phyloP scores from a whole-genome alignment of 1,284 basidiomycete species.

The Hypsizygus ulmarius region DNA sequence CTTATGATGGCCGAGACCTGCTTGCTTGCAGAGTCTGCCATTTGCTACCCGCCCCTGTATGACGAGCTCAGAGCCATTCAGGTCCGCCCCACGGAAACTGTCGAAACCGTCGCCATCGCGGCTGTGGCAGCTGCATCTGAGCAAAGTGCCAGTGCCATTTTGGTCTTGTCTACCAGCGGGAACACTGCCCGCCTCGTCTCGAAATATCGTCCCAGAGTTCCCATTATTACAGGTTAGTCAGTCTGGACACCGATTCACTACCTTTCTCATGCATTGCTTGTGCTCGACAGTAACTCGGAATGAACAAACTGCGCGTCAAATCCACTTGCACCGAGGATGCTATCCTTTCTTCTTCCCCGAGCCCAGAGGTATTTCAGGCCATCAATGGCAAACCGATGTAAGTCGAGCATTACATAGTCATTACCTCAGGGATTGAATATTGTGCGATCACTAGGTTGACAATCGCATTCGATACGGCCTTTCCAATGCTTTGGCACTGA shows the following conservation, averaged over 20 bases:
- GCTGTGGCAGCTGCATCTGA: constrained; percentile 94
- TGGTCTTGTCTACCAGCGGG: constrained; percentile 96
- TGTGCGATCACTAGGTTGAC: constrained; percentile 63
- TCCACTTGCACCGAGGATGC: constrained; percentile 95
- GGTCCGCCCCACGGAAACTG: constrained; percentile 85
- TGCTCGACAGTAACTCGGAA: constrained; percentile 82
- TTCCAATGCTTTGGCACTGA: constrained; percentile 82
- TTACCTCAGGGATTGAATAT: constrained; percentile 20
- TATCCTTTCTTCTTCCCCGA: constrained; percentile 98
- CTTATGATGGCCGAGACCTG: constrained; percentile 99
- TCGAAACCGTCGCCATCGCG: constrained; percentile 91
- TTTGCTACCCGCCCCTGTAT: constrained; percentile 90
- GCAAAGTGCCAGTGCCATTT: constrained; percentile 90
- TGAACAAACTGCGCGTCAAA: constrained; percentile 93
- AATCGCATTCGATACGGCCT: constrained; percentile 91
- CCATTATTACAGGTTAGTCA: constrained; percentile 85
- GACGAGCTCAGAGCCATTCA: constrained; percentile 83
- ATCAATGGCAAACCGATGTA: constrained; percentile 98
- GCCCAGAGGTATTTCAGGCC: constrained; percentile 80
- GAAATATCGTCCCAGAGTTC: constrained; percentile 94
- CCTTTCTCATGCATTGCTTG: neutral
- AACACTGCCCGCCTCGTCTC: constrained; percentile 95
- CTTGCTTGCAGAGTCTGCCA: constrained; percentile 88
- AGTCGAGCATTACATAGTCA: constrained; percentile 33
- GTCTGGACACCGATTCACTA: neutral